Evolutionary conservation across 345 rosid species (phyloP), one percentile per base, ranked within the genome.

Genomic region (Punica granatum): DNA sequence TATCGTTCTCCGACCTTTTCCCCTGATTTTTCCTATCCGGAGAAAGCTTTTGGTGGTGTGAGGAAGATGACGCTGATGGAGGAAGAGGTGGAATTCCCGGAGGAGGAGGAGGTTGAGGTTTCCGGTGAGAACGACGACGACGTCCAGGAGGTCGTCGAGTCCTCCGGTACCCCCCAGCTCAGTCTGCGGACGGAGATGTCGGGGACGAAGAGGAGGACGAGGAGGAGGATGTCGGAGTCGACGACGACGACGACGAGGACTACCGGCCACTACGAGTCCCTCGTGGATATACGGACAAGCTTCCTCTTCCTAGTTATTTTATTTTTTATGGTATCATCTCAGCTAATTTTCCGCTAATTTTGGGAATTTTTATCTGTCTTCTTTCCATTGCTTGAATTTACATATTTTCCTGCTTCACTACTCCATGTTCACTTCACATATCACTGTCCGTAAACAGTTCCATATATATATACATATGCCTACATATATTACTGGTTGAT

Each of bases 211-310:
- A 60, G 8, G 75, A 66, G 1, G 75, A 61, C 2, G 70, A 44
- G 21, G 69, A 35, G 10, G 71, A 64, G 19, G 76, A 62, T 11
- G 76, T 67, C 46, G 76, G 51, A 0, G 76, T 51, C 4, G 76
- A 48, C 18, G 76, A 67, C 1, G 70, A 54, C 14, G 76, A 34
- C 0, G 75, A 56, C 3, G 76, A 64, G 16, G 72, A 69, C 31
- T 68, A n/a, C n/a, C n/a, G n/a, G n/a, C n/a, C n/a, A 32, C 15
- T 72, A 73, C n/a, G n/a, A n/a, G n/a, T n/a, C n/a, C n/a, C n/a
- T n/a, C n/a, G n/a, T 53, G 72, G 76, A n/a, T n/a, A n/a, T 72
- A 72, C 31, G 34, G 11, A 21, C 18, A 15, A 7, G 21, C 36
- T 3, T 19, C 35, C 37, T 54, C 60, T n/a, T 7, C 37, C n/a